Percentiles rank a stretch among this genome's conserved stretches.
phyloP scores from a whole-genome alignment of 176 grass and related monocot genomes.

The Chloris gayana region DNA sequence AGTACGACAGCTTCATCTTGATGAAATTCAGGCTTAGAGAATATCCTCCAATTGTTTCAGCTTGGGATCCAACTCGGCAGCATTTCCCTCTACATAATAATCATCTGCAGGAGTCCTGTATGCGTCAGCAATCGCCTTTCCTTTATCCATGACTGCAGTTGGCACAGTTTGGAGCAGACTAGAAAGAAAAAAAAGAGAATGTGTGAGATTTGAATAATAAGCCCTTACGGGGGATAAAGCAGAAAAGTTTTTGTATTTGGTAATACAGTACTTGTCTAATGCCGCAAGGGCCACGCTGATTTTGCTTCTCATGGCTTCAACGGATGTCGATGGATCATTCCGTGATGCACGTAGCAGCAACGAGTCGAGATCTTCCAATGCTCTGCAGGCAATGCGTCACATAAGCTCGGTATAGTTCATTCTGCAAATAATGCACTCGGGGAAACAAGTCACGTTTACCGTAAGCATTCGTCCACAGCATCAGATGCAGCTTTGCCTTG shows the following conservation, averaged over 20 bases:
- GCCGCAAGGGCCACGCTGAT: constrained; percentile 68
- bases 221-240: background rate
- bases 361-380: constrained; percentile 78
- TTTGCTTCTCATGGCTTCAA: constrained; percentile 85
- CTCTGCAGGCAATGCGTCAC: constrained; percentile 1
- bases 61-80: constrained; percentile 51
- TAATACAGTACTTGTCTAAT: constrained; percentile 83
- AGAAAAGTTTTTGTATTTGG: constrained; percentile 2
- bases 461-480: constrained; percentile 87
- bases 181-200: constrained; percentile 22
- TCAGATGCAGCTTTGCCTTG: constrained; percentile 84
- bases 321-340: constrained; percentile 70
- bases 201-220: background rate
- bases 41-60: constrained; percentile 68
- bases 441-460: constrained; percentile 39
- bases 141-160: constrained; percentile 70
- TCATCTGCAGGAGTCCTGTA: constrained; percentile 58
- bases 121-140: constrained; percentile 94
- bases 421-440: background rate
- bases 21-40: constrained; percentile 50
- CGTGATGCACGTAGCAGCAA: constrained; percentile 70
- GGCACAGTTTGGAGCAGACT: constrained; percentile 90
- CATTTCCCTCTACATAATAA: constrained; percentile 35
- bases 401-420: constrained; percentile 1
- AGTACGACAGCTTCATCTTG: background rate